A percentile compares a stretch with the other conserved stretches of the same genome.
Conservation (phyloP, 2,329 filamentous ascomycete species). For the Monosporascus sp. region DNA sequence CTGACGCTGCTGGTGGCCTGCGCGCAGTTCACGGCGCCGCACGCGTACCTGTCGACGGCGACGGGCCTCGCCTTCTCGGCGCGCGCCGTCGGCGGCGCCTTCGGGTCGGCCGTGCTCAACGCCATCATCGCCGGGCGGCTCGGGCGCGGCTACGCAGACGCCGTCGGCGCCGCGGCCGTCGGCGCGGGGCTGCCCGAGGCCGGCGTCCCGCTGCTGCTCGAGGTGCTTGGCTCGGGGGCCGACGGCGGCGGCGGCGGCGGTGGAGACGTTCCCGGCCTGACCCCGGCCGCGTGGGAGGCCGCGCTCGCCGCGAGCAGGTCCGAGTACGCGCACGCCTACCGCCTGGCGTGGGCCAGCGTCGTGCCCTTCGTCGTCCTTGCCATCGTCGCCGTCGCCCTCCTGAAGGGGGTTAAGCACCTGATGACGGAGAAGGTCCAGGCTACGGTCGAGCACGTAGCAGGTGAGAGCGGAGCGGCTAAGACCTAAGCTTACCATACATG, state of each 20-base stretch:
- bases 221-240: slow-evolving; percentile 34
- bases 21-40: slow-evolving; percentile 48
- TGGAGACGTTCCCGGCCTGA: slow-evolving; percentile 29
- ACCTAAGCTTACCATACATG: background rate
- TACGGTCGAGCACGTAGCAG: slow-evolving; percentile 36
- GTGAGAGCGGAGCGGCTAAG: background rate
- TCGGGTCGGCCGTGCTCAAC: slow-evolving; percentile 45
- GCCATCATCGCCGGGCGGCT: slow-evolving; percentile 46
- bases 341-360: slow-evolving; percentile 43
- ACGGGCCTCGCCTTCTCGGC: slow-evolving; percentile 49
- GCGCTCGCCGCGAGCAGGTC: slow-evolving; percentile 34
- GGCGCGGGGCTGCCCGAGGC: slow-evolving; percentile 34
- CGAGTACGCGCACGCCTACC: slow-evolving; percentile 42
- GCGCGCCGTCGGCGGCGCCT: slow-evolving; percentile 46
- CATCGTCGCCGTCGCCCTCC: slow-evolving; percentile 34
- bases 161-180: slow-evolving; percentile 35
- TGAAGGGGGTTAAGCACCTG: slow-evolving; percentile 43
- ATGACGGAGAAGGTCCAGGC: slow-evolving; percentile 51
- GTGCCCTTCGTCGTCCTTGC: slow-evolving; percentile 47
- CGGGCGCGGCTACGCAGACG: slow-evolving; percentile 30
- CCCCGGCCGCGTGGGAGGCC: slow-evolving; percentile 29
- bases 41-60: slow-evolving; percentile 46
- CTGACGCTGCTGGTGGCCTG: slow-evolving; percentile 43
- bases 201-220: slow-evolving; percentile 31
- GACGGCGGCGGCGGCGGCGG: slow-evolving; percentile 16